These are phyloP conservation scores for Saccharomycopsis crataegensis DNA, from an alignment of 1,139 yeast species.

Conservation along the genomic window DNA sequence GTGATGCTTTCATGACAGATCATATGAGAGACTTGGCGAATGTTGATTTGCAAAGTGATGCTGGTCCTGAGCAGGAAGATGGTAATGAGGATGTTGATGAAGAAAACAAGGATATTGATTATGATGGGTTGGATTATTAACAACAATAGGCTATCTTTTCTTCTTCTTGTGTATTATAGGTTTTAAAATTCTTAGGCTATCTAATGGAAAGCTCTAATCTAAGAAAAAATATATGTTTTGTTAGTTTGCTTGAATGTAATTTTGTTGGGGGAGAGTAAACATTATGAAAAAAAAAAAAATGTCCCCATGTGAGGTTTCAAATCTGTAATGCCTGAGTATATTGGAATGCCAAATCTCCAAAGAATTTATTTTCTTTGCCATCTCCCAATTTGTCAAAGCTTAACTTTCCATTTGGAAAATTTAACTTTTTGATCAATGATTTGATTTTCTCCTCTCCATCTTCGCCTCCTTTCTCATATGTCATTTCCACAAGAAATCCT, in stretches of 20 bases:
- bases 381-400: slow-evolving; percentile 32
- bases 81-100: neutral
- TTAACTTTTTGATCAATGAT: slow-evolving; percentile 32
- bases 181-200: neutral
- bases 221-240: no score
- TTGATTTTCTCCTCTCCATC: slow-evolving; percentile 25
- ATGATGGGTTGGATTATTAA: neutral
- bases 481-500: slow-evolving; percentile 60
- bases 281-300: no score
- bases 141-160: no score
- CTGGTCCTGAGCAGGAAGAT: neutral
- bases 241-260: no score
- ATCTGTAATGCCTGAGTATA: slow-evolving; percentile 39
- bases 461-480: slow-evolving; percentile 24
- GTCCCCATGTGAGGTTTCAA: no score
- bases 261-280: no score
- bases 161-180: neutral
- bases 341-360: slow-evolving; percentile 41
- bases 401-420: slow-evolving; percentile 36
- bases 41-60: neutral
- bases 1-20: slow-evolving; percentile 26
- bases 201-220: no score
- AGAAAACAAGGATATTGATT: neutral
- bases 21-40: neutral
- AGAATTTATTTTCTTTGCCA: neutral